Conservation (phyloP, 768 basidiomycete species). For the Amylocystis lapponica region DNA sequence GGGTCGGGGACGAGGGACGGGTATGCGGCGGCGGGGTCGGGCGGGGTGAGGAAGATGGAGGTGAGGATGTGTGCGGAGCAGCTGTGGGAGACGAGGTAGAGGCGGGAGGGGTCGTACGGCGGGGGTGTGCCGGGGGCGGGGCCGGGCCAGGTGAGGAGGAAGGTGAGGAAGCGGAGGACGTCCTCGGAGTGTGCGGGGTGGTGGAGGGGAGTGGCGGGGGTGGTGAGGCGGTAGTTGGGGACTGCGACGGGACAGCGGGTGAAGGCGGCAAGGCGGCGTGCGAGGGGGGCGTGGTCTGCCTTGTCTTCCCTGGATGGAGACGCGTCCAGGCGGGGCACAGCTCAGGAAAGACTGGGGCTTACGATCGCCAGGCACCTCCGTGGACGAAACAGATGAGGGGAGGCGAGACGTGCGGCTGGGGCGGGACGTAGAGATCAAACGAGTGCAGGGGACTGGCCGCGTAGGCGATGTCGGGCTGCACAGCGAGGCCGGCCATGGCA, state of each 20-base stretch:
- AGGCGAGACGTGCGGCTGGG: conserved; percentile 1
- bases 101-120: conserved; percentile 32
- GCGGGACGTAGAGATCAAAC: conserved; percentile 52
- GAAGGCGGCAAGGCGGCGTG: conserved; percentile 41
- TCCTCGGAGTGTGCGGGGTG: conserved; percentile 75
- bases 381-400: conserved; percentile 71
- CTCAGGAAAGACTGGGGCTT: conserved; percentile 23
- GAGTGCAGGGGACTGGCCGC: conserved; percentile 31
- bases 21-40: conserved; percentile 16
- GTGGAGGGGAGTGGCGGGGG: conserved; percentile 33
- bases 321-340: conserved; percentile 1
- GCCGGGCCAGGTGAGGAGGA: conserved; percentile 44
- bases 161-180: conserved; percentile 53
- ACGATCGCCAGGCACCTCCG: conserved; percentile 83
- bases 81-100: conserved; percentile 74
- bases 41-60: conserved; percentile 54
- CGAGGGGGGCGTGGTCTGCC: conserved; percentile 47
- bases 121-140: conserved; percentile 21
- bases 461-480: conserved; percentile 14
- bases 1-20: conserved; percentile 38
- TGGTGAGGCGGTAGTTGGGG: conserved; percentile 75
- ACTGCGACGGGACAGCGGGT: conserved; percentile 59
- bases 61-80: conserved; percentile 78
- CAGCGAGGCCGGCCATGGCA: neutral
- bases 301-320: conserved; percentile 61